Evolutionary conservation across 1,284 basidiomycete genomes (phyloP).

Genomic region (Pyrrhoderma noxium): DNA sequence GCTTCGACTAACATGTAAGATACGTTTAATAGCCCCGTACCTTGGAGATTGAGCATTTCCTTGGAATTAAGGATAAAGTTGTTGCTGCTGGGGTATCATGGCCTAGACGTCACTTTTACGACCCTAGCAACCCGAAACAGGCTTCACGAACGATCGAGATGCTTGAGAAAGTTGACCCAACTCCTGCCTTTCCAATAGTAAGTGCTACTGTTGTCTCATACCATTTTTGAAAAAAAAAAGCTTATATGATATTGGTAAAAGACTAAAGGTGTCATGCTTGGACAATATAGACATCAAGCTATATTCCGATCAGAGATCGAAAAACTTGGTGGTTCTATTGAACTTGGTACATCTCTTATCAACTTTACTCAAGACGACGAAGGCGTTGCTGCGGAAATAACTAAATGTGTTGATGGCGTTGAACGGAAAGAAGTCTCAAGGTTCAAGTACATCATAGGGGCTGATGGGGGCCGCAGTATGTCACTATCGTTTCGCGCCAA

Average conservation of each 20-base stretch:
- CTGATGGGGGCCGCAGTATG: constrained; percentile 33
- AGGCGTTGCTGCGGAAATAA: constrained; percentile 8
- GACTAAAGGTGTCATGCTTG: constrained; percentile 6
- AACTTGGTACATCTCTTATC: constrained; percentile 15
- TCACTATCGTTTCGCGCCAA: not conserved
- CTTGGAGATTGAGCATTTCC: constrained; percentile 12
- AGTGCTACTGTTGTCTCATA: not conserved
- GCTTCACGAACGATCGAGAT: not conserved
- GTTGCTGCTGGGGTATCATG: not conserved
- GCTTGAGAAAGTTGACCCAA: constrained; percentile 6
- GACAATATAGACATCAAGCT: constrained; percentile 13
- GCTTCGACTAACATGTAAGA: not conserved
- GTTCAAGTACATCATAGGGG: constrained; percentile 27
- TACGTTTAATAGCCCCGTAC: constrained; percentile 1
- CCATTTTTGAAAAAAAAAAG: not conserved
- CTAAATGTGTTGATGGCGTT: not conserved
- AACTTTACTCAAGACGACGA: constrained; percentile 13
- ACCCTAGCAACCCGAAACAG: not conserved
- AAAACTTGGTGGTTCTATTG: constrained; percentile 8
- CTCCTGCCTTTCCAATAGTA: constrained; percentile 15
- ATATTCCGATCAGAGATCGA: constrained; percentile 14
- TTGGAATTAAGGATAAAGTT: constrained; percentile 7
- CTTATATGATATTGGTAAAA: not conserved
- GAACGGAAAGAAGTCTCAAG: not conserved
- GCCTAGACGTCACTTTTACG: constrained; percentile 1